Base-by-base conservation (phyloP, 306 rosid species). In the Cucumis hystrix region DNA sequence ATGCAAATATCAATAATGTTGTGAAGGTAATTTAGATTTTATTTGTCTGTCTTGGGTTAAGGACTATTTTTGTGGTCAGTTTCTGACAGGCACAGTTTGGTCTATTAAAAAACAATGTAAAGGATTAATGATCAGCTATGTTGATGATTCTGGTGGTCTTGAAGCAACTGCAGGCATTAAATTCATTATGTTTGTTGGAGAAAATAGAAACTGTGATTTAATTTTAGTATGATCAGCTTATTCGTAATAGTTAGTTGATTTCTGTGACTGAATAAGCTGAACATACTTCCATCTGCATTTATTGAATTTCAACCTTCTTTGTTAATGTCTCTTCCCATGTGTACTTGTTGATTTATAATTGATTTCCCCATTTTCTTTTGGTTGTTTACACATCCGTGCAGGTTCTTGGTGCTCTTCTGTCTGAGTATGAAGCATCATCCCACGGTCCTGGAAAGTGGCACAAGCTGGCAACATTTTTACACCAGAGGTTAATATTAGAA, bases 391-490 rank as follows among this genome's bases (percentile, higher is more conserved):
- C 79, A 37, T 79, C 73, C 56, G 25, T 85, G 67, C 84, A 96
- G 99, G 96, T 89, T 90, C 90, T 96, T 78, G 99, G 90, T 83
- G 90, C 87, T 78, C 98, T 96, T 78, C 45, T 96, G 47, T 84
- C 90, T 2, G 99, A 92, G 64, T 96, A 89, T 80, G 97, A 92
- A 76, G 80, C 84, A 80, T 85, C 89, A 79, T 77, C 86, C 82
- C 94, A 87, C 41, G 97, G 94, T 83, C 99, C 97, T 21, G 92
- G 87, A 81, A 96, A 96, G 81, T 96, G 98, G 98, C 92, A 89
- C 80, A 91, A 87, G 78, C 76, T 92, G 82, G 87, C 91, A 25
- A 80, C 81, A 76, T 96, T 96, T 80, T 85, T 96, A 23, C 93
- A 87, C 25, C 92, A 86, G 76, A 96, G 99, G 98, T 95, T 78